These are phyloP conservation scores for Aspergillus tubingensis DNA, from an alignment of 2,329 filamentous ascomycete genomes.

Conservation along the genomic window DNA sequence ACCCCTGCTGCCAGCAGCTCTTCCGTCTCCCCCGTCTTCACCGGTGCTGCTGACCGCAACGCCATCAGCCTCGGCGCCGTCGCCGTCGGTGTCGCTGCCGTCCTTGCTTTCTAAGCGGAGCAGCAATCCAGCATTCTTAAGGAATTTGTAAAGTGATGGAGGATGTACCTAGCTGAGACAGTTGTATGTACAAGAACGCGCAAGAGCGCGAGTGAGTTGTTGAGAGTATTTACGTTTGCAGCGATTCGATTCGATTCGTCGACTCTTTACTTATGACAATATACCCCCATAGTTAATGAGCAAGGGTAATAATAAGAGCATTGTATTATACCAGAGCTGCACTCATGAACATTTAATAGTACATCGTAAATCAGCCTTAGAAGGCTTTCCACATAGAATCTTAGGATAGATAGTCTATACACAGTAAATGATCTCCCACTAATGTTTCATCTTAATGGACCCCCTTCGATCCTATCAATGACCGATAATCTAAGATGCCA, in stretches of 20 bases:
- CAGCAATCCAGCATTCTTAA: no score
- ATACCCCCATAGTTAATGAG: background rate
- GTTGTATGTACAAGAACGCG: slow-evolving; percentile 3
- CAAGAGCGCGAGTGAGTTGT: no score
- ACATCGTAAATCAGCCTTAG: no score
- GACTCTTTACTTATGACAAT: background rate
- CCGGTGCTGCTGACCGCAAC: slow-evolving; percentile 37
- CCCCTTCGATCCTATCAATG: background rate
- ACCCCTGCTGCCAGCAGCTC: slow-evolving; percentile 15
- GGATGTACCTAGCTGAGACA: background rate
- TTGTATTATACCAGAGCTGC: background rate
- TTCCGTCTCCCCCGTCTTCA: slow-evolving; percentile 26
- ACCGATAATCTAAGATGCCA: background rate
- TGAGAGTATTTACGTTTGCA: background rate
- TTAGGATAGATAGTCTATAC: no score
- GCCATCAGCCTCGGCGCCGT: slow-evolving; percentile 38
- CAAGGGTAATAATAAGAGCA: background rate
- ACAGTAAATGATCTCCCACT: slow-evolving; percentile 2
- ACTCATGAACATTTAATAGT: background rate
- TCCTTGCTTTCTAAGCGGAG: slow-evolving; percentile 37
- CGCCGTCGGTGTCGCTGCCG: slow-evolving; percentile 36
- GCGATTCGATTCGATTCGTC: background rate
- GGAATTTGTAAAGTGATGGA: background rate
- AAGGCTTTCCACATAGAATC: no score
- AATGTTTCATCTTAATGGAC: slow-evolving; percentile 2